phyloP scores from a whole-genome alignment of 495 filamentous ascomycete species.

The Cenococcum geophilum region DNA sequence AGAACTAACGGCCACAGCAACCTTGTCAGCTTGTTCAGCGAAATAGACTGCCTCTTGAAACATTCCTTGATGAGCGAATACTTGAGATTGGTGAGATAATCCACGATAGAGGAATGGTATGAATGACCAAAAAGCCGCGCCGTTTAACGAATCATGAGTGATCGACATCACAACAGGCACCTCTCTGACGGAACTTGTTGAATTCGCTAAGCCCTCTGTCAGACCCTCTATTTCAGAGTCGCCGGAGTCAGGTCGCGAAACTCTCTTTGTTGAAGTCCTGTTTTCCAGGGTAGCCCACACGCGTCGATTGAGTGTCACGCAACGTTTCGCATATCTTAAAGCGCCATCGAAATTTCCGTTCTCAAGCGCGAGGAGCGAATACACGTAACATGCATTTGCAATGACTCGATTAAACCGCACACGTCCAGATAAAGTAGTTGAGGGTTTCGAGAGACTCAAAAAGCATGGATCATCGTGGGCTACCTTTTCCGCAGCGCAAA shows the following conservation, averaged over 20 bases:
- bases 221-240: conserved; percentile 15
- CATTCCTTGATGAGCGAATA: conserved; percentile 78
- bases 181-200: conserved; percentile 17
- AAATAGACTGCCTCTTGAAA: conserved; percentile 89
- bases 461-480: conserved; percentile 19
- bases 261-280: conserved; percentile 27
- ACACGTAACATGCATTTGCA: conserved; percentile 51
- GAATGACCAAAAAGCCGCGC: conserved; percentile 75
- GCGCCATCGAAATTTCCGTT: conserved; percentile 59
- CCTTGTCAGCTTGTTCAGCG: conserved; percentile 72
- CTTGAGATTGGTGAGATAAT: conserved; percentile 61
- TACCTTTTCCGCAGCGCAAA: conserved; percentile 14
- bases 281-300: conserved; percentile 67
- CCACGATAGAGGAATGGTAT: conserved; percentile 64
- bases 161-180: conserved; percentile 22
- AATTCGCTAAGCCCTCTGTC: conserved; percentile 17
- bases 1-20: conserved; percentile 63
- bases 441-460: conserved; percentile 18
- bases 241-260: background rate
- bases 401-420: conserved; percentile 39
- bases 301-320: conserved; percentile 58
- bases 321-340: conserved; percentile 58
- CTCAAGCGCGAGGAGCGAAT: conserved; percentile 58
- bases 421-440: conserved; percentile 22
- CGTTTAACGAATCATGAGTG: conserved; percentile 39